Percentiles rank a stretch among this genome's conserved stretches.
These are phyloP conservation scores for Teunomyces atbi DNA, from an alignment of 805 yeast genomes.

Conservation along the genomic window DNA sequence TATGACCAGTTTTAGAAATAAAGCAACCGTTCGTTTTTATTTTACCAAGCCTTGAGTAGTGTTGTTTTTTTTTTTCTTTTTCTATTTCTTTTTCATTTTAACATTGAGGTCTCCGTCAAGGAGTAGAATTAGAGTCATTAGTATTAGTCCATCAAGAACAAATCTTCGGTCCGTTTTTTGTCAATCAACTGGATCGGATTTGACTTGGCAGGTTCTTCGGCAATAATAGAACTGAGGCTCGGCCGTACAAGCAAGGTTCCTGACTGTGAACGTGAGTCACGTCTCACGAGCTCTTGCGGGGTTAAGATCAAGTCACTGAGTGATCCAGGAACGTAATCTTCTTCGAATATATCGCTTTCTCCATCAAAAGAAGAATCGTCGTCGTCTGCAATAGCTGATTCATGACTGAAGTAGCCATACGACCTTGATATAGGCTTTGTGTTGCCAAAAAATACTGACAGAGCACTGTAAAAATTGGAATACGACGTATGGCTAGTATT, in stretches of 20 bases:
- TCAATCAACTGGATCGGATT: constrained; percentile 10
- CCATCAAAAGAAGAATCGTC: constrained; percentile 26
- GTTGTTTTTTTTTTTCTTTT: neutral
- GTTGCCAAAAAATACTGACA: constrained; percentile 1
- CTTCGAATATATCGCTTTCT: constrained; percentile 43
- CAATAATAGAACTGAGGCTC: constrained; percentile 13
- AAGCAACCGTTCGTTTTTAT: neutral
- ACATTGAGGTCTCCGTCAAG: neutral
- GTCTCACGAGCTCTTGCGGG: constrained; percentile 67
- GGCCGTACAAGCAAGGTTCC: constrained; percentile 42
- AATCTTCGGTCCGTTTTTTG: constrained; percentile 25
- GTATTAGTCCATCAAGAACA: constrained; percentile 38
- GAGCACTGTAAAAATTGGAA: neutral
- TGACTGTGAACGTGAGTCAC: constrained; percentile 62
- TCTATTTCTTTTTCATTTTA: neutral
- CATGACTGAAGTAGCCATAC: constrained; percentile 8
- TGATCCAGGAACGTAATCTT: constrained; percentile 80
- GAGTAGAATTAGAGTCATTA: neutral
- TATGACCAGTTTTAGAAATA: constrained; percentile 1
- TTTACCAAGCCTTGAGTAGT: neutral
- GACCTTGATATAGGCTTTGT: constrained; percentile 2
- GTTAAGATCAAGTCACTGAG: constrained; percentile 73
- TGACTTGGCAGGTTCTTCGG: constrained; percentile 5
- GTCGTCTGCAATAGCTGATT: constrained; percentile 36
- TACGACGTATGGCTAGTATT: constrained; percentile 8